Evolutionary conservation across 441 rosid species (phyloP).

Genomic region (Codiaeum variegatum): DNA sequence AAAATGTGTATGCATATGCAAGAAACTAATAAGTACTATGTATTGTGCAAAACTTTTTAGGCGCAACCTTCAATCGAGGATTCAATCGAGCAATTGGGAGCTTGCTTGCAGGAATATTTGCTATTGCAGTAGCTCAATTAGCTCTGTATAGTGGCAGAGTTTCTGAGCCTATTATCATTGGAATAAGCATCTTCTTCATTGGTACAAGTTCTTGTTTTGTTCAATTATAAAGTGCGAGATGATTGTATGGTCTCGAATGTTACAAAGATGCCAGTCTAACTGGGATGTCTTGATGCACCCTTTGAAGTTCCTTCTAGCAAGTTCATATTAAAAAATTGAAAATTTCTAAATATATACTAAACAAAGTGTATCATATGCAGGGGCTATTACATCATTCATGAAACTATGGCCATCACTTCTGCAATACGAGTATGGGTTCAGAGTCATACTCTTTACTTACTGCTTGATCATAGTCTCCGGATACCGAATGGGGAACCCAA

Average conservation of each 20-base stretch:
- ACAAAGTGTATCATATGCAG: slow-evolving; percentile 24
- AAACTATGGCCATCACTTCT: slow-evolving; percentile 60
- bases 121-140: slow-evolving; percentile 38
- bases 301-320: too few relatives aligned
- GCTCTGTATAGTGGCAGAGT: slow-evolving; percentile 39
- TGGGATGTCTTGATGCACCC: too few relatives aligned
- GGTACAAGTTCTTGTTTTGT: neutral
- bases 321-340: too few relatives aligned
- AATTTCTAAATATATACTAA: neutral
- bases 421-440: slow-evolving; percentile 65
- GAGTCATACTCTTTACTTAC: slow-evolving; percentile 58
- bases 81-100: slow-evolving; percentile 68
- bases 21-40: neutral
- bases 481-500: slow-evolving; percentile 58
- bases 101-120: slow-evolving; percentile 59
- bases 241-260: too few relatives aligned
- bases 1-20: neutral
- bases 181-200: slow-evolving; percentile 53
- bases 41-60: slow-evolving; percentile 17
- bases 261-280: too few relatives aligned
- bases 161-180: slow-evolving; percentile 59
- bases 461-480: slow-evolving; percentile 63
- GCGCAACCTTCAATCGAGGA: slow-evolving; percentile 65
- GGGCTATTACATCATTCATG: slow-evolving; percentile 58
- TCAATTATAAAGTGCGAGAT: too few relatives aligned